A percentile compares a stretch with the other conserved stretches of the same genome.
Evolutionary conservation across 345 rosid species (phyloP).

Genomic region (Eucalyptus cloeziana): DNA sequence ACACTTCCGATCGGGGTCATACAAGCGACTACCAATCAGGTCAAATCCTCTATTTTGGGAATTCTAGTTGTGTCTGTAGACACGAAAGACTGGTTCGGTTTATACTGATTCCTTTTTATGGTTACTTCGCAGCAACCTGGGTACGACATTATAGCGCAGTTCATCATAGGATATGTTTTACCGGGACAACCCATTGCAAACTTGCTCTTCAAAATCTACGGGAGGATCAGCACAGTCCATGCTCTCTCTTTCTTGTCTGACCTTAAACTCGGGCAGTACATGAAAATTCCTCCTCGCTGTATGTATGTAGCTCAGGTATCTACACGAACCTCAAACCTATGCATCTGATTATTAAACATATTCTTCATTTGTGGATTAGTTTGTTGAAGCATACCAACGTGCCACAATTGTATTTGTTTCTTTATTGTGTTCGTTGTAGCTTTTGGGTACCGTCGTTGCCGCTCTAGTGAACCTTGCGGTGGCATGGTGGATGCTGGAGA

Average conservation of each 20-base stretch:
- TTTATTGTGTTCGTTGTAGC: conserved; percentile 10
- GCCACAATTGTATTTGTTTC: background rate
- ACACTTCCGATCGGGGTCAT: conserved; percentile 98
- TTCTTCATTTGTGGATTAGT: background rate
- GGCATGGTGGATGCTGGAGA: conserved; percentile 99
- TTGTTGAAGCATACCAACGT: background rate
- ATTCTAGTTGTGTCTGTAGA: background rate
- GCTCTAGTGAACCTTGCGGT: conserved; percentile 80
- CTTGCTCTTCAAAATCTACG: conserved; percentile 91
- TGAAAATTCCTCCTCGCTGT: conserved; percentile 98
- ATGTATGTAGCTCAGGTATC: conserved; percentile 92
- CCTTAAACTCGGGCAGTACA: conserved; percentile 97
- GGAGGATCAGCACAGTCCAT: conserved; percentile 87
- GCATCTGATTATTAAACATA: background rate
- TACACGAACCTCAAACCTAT: background rate
- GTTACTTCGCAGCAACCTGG: conserved; percentile 84
- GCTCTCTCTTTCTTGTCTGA: conserved; percentile 96
- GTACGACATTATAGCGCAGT: conserved; percentile 95
- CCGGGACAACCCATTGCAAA: conserved; percentile 97
- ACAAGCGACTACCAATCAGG: conserved; percentile 99
- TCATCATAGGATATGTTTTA: conserved; percentile 78
- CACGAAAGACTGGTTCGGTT: background rate
- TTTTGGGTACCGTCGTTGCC: conserved; percentile 76
- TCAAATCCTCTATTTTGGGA: background rate
- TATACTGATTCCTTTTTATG: background rate